Evolutionary conservation across 164 flowering plant species (phyloP).

Genomic region (Magnolia officinalis): DNA sequence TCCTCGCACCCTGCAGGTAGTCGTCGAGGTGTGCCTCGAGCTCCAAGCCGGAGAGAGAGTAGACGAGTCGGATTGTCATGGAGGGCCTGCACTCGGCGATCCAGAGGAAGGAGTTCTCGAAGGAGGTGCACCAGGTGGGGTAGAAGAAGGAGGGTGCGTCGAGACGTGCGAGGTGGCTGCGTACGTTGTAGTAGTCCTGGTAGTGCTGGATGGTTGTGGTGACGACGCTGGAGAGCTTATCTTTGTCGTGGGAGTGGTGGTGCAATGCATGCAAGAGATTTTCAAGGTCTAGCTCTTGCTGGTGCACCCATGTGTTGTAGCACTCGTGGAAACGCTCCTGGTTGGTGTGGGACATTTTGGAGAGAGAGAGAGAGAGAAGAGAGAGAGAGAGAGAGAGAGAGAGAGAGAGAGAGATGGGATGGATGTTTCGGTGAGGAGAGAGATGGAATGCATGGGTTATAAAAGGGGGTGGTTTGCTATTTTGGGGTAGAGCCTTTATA

Average conservation of each 20-base stretch:
- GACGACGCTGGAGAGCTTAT: constrained; percentile 1
- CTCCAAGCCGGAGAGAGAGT: constrained; percentile 57
- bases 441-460: background rate
- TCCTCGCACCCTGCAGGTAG: constrained; percentile 34
- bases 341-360: background rate
- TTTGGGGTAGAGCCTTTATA: background rate
- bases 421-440: background rate
- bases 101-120: constrained; percentile 76
- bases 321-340: constrained; percentile 2
- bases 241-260: constrained; percentile 1
- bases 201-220: constrained; percentile 29
- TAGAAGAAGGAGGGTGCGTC: constrained; percentile 42
- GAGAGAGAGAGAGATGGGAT: background rate
- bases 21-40: constrained; percentile 41
- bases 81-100: constrained; percentile 77
- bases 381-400: background rate
- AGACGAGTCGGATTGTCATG: constrained; percentile 58
- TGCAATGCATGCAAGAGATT: background rate
- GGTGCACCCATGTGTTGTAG: constrained; percentile 1
- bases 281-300: constrained; percentile 1
- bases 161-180: constrained; percentile 28
- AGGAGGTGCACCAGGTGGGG: constrained; percentile 49
- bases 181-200: constrained; percentile 41
- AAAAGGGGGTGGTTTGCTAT: background rate
- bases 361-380: background rate